Evolutionary conservation across 2,329 filamentous ascomycete species (phyloP), one percentile per base, ranked within the genome.

Genomic region (Dactylellina haptotyla): DNA sequence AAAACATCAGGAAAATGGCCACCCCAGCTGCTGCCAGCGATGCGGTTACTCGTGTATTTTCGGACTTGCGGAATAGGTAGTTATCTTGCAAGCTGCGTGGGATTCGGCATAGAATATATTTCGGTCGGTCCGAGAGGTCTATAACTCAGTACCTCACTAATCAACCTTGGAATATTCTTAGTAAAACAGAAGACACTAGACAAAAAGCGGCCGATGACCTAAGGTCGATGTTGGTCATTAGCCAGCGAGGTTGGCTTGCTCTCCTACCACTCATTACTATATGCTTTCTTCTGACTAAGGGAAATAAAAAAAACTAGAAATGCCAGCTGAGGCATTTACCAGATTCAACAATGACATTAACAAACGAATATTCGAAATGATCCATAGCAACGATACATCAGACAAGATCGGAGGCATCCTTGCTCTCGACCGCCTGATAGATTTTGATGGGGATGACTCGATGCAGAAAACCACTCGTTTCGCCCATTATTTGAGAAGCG

Each of bases 401-500:
- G 95, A 99, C 80, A 90, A 93, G 69, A 88, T 97, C 65, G 95
- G 93, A 75, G 96, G 95, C 58, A 90, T 99, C 75, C 90, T 95
- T 78, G 94, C 94, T 71, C 87, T 99, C 74, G 94, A 97, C 81
- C 90, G 90, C 66, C 87, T 99, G 62, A 94, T 98, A 81, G 93
- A 97, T 80, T 97, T 98, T 80, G 94, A 97, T 78, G 94, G 93
- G 70, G 92, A 97, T 77, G 96, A 99, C 82, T 88, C 91, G 23
- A 92, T 92, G 34, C 88, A 92, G 78, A 98, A 98, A 82, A 97
- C 95, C 70, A 96, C 94, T 28, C 89, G 95, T 63, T 99, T 98
- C 80, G 92, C 92, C 48, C 92, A 92, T 76, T 96, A 94, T 79
- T 87, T 99, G 71, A 91, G 93, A 77, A 90, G 88, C 51, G 90